Base-by-base conservation (phyloP, 1,284 basidiomycete genomes). In the Pseudozyma sp. region DNA sequence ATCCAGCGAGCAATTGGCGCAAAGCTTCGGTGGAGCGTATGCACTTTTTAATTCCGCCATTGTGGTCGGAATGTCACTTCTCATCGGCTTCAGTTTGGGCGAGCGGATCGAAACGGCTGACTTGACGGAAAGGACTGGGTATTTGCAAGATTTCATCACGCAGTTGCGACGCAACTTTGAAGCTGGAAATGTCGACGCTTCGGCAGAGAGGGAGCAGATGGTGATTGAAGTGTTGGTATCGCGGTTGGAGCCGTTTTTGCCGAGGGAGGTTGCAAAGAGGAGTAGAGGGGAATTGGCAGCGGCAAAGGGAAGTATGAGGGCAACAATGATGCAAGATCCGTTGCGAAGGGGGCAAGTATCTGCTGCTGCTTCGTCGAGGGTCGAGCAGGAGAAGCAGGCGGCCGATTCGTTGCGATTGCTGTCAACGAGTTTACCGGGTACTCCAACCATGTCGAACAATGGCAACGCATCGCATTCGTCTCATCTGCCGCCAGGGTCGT, bases 31-130 rank as follows among this genome's bases (percentile, higher is more conserved):
- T n/a, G 73, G 73, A 1, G 73, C 73, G 3, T 76, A 76, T 19
- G 73, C 73, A 5, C 51, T 71, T 21, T 77, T 75, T 70, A 77
- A 73, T 49, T 77, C 75, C 31, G 67, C 75, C 45, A 77, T 75
- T 25, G 71, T 74, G 5, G 70, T 77, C 1, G 72, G 71, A 31
- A 71, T 75, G 62, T 77, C 75, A 19, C 40, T 75, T 13, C 52
- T 75, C 16, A 74, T 74, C 45, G 65, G 61, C 1, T 74, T 77
- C 51, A 70, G 53, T 18, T 25, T 74, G 21, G 75, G 72, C 19
- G 70, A 75, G 51, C 40, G 57, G 9, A 70, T 73, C 59, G 67
- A 70, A 34, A 42, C 63, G 11, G 47, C 40, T 0, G 75, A 74
- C 52, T 48, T 77, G 21, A 69, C 67, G 52, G 72, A 77, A 21